Evolutionary conservation across 2,329 filamentous ascomycete species (phyloP).

Genomic region (Fusarium humuli): DNA sequence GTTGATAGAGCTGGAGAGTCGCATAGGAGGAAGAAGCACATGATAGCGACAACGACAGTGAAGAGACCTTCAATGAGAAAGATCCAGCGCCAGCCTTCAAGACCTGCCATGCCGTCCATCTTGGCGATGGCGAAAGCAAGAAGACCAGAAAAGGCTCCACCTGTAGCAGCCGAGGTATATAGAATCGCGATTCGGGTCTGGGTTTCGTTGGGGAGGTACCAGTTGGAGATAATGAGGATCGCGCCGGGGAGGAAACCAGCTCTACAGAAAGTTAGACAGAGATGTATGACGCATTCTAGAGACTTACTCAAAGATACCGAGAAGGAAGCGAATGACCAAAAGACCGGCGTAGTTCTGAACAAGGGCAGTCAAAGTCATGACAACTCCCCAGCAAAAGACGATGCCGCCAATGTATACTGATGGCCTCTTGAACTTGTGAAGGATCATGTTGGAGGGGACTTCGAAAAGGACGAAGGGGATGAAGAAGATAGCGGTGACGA

Average conservation of each 20-base stretch:
- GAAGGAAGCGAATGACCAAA: slow-evolving; percentile 7
- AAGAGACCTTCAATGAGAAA: slow-evolving; percentile 20
- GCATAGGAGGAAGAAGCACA: slow-evolving; percentile 19
- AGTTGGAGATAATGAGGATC: slow-evolving; percentile 27
- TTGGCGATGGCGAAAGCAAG: slow-evolving; percentile 27
- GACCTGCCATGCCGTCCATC: slow-evolving; percentile 25
- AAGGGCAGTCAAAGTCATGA: slow-evolving; percentile 14
- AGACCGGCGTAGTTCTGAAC: slow-evolving; percentile 23
- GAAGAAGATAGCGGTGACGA: slow-evolving; percentile 53
- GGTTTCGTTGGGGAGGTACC: slow-evolving; percentile 29
- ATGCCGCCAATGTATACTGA: slow-evolving; percentile 22
- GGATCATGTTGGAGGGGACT: slow-evolving; percentile 25
- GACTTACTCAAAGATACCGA: slow-evolving; percentile 22
- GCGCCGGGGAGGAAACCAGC: slow-evolving; percentile 20
- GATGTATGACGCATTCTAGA: rapidly evolving
- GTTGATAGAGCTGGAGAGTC: slow-evolving; percentile 10
- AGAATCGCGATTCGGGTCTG: slow-evolving; percentile 31
- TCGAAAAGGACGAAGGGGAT: slow-evolving; percentile 27
- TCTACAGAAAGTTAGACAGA: background rate
- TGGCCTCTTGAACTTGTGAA: slow-evolving; percentile 15
- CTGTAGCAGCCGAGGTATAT: slow-evolving; percentile 32
- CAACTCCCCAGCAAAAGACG: slow-evolving; percentile 13
- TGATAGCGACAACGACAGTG: slow-evolving; percentile 16
- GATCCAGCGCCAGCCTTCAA: slow-evolving; percentile 35
- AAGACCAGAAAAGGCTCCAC: slow-evolving; percentile 49